phyloP scores from a whole-genome alignment of 2,329 filamentous ascomycete species.

The Claviceps fusiformis region DNA sequence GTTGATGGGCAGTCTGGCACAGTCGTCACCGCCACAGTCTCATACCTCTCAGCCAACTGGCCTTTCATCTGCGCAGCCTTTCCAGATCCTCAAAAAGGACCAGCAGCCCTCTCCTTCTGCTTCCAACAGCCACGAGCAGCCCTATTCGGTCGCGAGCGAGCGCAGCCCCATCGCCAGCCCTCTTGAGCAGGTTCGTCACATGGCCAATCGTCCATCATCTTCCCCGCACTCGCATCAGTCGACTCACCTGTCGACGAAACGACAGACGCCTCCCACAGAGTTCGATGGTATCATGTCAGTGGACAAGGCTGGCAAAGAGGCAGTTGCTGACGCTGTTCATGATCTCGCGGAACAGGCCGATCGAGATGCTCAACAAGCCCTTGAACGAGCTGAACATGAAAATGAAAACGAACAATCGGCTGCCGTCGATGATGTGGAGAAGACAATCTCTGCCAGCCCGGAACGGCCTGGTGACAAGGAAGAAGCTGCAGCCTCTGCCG shows the following conservation, averaged over 20 bases:
- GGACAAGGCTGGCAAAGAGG: constrained; percentile 50
- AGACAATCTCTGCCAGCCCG: constrained; percentile 21
- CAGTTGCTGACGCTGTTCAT: constrained; percentile 56
- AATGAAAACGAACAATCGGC: constrained; percentile 10
- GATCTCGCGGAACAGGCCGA: constrained; percentile 45
- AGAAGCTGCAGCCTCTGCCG: neutral
- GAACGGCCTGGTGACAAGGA: neutral
- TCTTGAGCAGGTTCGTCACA: constrained; percentile 26
- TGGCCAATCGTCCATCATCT: constrained; percentile 22
- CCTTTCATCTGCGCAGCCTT: constrained; percentile 20
- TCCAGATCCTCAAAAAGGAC: constrained; percentile 40
- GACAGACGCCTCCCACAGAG: constrained; percentile 18
- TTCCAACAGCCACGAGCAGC: constrained; percentile 25
- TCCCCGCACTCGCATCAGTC: constrained; percentile 17
- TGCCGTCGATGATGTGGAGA: constrained; percentile 22
- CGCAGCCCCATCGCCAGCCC: constrained; percentile 31
- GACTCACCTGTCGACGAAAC: constrained; percentile 9
- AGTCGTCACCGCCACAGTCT: constrained; percentile 29
- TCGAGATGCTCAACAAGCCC: constrained; percentile 47
- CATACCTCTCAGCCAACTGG: constrained; percentile 20
- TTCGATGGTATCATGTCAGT: constrained; percentile 15
- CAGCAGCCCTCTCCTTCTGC: constrained; percentile 23
- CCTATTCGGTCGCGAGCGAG: constrained; percentile 25
- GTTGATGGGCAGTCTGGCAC: constrained; percentile 22
- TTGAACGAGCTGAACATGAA: constrained; percentile 41